Conservation (phyloP, 148 eudicot species). For the Diospyros lotus region DNA sequence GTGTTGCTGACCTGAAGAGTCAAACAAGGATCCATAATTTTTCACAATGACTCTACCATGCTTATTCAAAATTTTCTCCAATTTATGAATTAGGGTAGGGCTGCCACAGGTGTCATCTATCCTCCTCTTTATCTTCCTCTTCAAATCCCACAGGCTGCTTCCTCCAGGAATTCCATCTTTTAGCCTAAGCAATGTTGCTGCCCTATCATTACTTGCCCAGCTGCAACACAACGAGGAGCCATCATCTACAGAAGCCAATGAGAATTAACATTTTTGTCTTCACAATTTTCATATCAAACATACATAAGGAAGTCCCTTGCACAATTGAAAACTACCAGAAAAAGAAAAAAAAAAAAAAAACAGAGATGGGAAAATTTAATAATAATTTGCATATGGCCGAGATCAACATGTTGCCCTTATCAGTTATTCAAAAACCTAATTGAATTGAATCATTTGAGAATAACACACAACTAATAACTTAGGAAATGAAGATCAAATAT, state of each 20-base stretch:
- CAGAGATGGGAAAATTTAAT: neutral
- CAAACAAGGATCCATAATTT: constrained; percentile 58
- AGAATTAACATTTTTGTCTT: neutral
- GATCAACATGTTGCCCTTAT: neutral
- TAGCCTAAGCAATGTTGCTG: constrained; percentile 51
- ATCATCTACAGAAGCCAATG: constrained; percentile 46
- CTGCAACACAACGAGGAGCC: constrained; percentile 75
- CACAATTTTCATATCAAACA: too few relatives aligned
- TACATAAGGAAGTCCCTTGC: neutral
- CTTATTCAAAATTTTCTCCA: constrained; percentile 45
- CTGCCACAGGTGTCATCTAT: constrained; percentile 13
- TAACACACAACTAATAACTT: too few relatives aligned
- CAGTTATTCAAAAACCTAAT: neutral
- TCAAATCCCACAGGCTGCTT: neutral
- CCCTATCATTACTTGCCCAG: constrained; percentile 71
- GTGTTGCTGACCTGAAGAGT: constrained; percentile 55
- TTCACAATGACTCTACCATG: constrained; percentile 55
- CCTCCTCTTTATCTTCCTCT: constrained; percentile 4
- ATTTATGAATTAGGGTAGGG: constrained; percentile 15
- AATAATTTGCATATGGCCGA: neutral
- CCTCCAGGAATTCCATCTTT: constrained; percentile 32
- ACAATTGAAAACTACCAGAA: neutral
- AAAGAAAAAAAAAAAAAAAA: neutral
- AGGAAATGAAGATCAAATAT: too few relatives aligned
- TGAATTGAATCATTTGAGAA: neutral